Conservation (phyloP, 1,284 basidiomycete genomes). For the Grifola frondosa region DNA sequence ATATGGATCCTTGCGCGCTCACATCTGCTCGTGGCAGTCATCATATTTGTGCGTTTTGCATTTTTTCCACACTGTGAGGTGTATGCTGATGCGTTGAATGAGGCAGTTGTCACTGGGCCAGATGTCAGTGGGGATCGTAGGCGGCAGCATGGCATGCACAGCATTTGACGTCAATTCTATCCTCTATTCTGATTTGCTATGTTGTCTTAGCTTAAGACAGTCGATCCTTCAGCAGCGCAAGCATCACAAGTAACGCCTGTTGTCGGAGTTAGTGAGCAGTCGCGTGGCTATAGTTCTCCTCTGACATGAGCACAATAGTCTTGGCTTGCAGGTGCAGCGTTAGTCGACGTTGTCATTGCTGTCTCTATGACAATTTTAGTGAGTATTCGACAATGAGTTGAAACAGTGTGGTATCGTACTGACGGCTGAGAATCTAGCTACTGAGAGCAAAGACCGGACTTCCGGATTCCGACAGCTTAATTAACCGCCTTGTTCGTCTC, state of each 20-base stretch:
- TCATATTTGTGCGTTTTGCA: not conserved
- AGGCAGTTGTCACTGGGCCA: not conserved
- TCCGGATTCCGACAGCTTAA: not conserved
- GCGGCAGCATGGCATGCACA: not conserved
- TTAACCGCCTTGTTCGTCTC: not conserved
- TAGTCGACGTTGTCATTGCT: constrained; percentile 3
- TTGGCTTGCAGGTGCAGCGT: constrained; percentile 2
- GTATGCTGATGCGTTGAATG: not conserved
- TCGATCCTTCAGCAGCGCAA: constrained; percentile 1
- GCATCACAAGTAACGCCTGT: constrained; percentile 1
- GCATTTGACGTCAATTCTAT: not conserved
- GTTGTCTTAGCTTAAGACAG: not conserved
- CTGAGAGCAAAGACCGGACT: constrained; percentile 1
- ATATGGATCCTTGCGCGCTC: not conserved
- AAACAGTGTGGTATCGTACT: no score
- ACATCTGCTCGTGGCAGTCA: not conserved
- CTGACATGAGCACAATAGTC: not conserved
- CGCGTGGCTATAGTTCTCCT: not conserved
- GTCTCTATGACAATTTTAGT: constrained; percentile 4
- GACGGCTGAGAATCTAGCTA: not conserved
- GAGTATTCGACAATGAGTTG: not conserved
- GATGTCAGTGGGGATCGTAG: not conserved
- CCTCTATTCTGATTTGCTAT: not conserved
- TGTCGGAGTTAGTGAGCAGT: not conserved
- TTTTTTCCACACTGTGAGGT: not conserved